Evolutionary conservation across 371 early-diverging fungal genomes (phyloP).

Genomic region (Antonospora locustae): DNA sequence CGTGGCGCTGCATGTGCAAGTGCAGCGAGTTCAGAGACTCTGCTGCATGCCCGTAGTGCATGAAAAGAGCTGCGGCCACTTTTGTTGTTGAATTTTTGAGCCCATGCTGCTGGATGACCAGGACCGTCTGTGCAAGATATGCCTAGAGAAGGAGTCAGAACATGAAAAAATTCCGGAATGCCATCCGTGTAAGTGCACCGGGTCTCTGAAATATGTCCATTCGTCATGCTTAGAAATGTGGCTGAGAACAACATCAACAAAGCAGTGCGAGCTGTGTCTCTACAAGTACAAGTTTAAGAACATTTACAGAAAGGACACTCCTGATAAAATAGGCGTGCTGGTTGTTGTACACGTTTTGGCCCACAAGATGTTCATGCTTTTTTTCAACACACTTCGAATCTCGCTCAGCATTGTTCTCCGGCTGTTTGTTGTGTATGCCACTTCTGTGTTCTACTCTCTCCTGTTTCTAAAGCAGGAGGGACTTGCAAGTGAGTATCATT

Average conservation of each 20-base stretch:
- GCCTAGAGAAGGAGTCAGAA: slow-evolving; percentile 17
- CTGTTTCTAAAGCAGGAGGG: too few relatives aligned
- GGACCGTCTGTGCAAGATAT: slow-evolving; percentile 40
- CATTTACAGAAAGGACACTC: slow-evolving; percentile 25
- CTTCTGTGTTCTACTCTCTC: too few relatives aligned
- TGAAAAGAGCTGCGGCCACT: too few relatives aligned
- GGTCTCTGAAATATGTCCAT: slow-evolving; percentile 44
- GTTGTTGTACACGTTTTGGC: slow-evolving; percentile 5
- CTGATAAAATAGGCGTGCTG: slow-evolving; percentile 1
- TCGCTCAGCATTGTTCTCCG: too few relatives aligned
- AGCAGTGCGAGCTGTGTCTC: slow-evolving; percentile 38
- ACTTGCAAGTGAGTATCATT: too few relatives aligned
- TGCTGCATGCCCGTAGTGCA: too few relatives aligned
- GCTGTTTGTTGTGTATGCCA: too few relatives aligned
- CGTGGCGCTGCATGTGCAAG: too few relatives aligned
- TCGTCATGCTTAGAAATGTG: slow-evolving; percentile 37
- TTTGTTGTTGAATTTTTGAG: too few relatives aligned
- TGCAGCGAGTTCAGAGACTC: too few relatives aligned
- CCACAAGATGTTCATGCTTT: too few relatives aligned
- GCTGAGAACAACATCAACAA: slow-evolving; percentile 13
- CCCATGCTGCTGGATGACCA: slow-evolving; percentile 3
- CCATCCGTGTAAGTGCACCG: slow-evolving; percentile 46
- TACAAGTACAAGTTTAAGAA: slow-evolving; percentile 25
- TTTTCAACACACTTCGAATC: too few relatives aligned
- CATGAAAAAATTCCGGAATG: slow-evolving; percentile 20